Evolutionary conservation across 1,284 basidiomycete genomes (phyloP).

Genomic region (Sanghuangporus weigelae): DNA sequence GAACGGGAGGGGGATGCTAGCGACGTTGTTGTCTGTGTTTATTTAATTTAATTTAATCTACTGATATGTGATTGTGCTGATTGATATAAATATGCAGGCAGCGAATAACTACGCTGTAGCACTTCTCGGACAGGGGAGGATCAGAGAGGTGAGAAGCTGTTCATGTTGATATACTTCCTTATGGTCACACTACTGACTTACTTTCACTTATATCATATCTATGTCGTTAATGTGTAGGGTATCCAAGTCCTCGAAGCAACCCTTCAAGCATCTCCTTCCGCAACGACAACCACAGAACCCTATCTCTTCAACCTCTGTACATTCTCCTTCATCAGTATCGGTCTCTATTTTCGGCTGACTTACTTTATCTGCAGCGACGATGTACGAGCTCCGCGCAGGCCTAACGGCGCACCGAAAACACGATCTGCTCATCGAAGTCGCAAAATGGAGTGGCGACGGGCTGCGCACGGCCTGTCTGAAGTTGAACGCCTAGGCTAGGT

Average conservation of each 20-base stretch:
- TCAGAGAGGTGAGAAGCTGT: constrained; percentile 52
- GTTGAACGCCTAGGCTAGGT: constrained; percentile 37
- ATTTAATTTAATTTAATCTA: neutral
- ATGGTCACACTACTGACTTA: neutral
- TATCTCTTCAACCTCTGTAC: constrained; percentile 77
- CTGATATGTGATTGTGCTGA: neutral
- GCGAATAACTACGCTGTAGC: constrained; percentile 73
- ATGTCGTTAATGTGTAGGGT: constrained; percentile 31
- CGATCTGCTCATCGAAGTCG: constrained; percentile 63
- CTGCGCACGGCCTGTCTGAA: constrained; percentile 74
- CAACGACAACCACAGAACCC: constrained; percentile 68
- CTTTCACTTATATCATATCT: neutral
- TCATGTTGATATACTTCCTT: neutral
- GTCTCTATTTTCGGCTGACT: neutral
- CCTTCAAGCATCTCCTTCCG: constrained; percentile 56
- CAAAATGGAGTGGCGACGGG: constrained; percentile 80
- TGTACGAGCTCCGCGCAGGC: constrained; percentile 72
- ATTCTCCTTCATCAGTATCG: constrained; percentile 25
- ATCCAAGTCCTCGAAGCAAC: constrained; percentile 63
- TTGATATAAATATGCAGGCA: constrained; percentile 40
- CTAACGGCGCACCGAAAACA: constrained; percentile 69
- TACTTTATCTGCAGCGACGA: constrained; percentile 48
- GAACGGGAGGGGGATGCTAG: constrained; percentile 22
- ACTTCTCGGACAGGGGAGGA: constrained; percentile 58
- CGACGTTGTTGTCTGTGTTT: constrained; percentile 46